phyloP scores from a whole-genome alignment of 2,329 filamentous ascomycete species.

The Lachnellula cervina region DNA sequence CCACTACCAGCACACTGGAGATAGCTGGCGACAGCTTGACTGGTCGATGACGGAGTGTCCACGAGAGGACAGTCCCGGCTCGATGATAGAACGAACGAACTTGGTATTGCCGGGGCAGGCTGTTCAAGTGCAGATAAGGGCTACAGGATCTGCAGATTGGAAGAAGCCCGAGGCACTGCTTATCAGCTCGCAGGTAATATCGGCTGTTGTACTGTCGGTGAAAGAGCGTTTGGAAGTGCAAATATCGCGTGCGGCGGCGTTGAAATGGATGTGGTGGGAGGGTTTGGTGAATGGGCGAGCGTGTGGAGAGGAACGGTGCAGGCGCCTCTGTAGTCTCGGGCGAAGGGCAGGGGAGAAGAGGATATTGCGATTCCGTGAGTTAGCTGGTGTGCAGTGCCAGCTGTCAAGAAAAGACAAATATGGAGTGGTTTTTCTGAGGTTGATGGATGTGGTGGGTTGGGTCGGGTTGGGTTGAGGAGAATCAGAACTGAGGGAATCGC shows the following conservation, averaged over 20 bases:
- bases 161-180: constrained; percentile 1
- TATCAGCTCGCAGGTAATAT: constrained; percentile 9
- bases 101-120: constrained; percentile 7
- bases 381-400: constrained; percentile 20
- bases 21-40: constrained; percentile 27
- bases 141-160: constrained; percentile 12
- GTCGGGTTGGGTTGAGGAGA: constrained; percentile 4
- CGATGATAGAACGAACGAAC: not conserved
- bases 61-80: constrained; percentile 30
- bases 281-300: constrained; percentile 21
- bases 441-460: constrained; percentile 5
- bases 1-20: constrained; percentile 39
- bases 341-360: constrained; percentile 6
- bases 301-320: constrained; percentile 32
- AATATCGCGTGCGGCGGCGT: constrained; percentile 1
- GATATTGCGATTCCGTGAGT: constrained; percentile 2
- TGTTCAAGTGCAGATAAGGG: constrained; percentile 3
- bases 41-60: constrained; percentile 32
- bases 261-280: constrained; percentile 3
- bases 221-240: not conserved
- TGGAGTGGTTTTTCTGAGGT: constrained; percentile 5
- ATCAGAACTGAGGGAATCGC: constrained; percentile 9
- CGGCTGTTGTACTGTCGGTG: not conserved
- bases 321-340: constrained; percentile 30
- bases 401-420: constrained; percentile 10